Base-by-base conservation (phyloP, 495 filamentous ascomycete species). In the Podospora fimiseda region DNA sequence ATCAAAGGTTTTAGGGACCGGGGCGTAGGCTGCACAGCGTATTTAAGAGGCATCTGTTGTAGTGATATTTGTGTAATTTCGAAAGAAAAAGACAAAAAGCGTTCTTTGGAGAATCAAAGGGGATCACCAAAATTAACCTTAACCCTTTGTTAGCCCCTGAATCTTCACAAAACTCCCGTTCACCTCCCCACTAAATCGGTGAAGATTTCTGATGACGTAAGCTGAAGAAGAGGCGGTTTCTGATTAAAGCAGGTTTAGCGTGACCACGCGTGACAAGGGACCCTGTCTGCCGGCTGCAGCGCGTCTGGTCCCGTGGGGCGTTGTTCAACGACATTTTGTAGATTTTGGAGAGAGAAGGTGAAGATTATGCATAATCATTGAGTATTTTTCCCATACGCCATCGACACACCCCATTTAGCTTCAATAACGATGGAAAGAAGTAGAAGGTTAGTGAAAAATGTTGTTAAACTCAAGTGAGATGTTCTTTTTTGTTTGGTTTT, bases 391-490 rank as follows among this genome's bases (percentile, higher is more conserved):
- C n/a, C n/a, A n/a, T n/a, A n/a, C n/a, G n/a, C n/a, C n/a, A n/a
- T n/a, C 16, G 16, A 41, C 14, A 14, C 39, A n/a, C 39, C 7
- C 4, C 13, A 14, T 14, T 14, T 18, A 1, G 13, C 9, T 2
- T 38, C 7, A n/a, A n/a, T 1, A 52, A 11, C 9, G 59, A 64
- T 66, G 60, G 63, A 63, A 15, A 56, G 70, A 48, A 70, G 68
- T 56, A 63, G 70, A 55, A 68, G 68, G 70, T 72, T 59, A 62
- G 65, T 60, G 36, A 9, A n/a, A n/a, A n/a, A 13, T 52, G 20
- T 14, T 53, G 9, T 47, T 43, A 20, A 14, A 22, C 50, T 58
- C 50, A 41, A 55, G 49, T 60, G 58, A 56, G 48, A 51, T 5
- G 22, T 4, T 44, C 30, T 1, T 22, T 38, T 21, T 16, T 55